These are phyloP conservation scores for Malbranchea zuffiana DNA, from an alignment of 2,329 filamentous ascomycete genomes.

Conservation along the genomic window DNA sequence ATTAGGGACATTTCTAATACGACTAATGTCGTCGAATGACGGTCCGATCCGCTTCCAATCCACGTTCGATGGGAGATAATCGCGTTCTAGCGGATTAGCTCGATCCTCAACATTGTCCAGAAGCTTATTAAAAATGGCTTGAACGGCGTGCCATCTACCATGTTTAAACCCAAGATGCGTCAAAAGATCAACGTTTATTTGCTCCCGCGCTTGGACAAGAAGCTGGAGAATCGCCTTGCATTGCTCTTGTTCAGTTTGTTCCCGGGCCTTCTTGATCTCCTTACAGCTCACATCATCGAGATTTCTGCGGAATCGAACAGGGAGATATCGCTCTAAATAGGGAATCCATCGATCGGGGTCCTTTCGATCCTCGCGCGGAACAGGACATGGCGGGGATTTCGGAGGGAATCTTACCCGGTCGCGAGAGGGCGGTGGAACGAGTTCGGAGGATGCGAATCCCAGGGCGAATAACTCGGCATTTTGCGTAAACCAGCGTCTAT, in stretches of 20 bases:
- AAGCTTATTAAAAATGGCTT: constrained; percentile 29
- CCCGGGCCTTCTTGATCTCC: constrained; percentile 2
- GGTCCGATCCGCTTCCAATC: constrained; percentile 19
- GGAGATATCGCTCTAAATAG: constrained; percentile 27
- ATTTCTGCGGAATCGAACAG: constrained; percentile 14
- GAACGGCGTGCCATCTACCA: constrained; percentile 32
- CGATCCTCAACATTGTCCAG: constrained; percentile 27
- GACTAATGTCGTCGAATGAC: constrained; percentile 25
- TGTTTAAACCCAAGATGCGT: constrained; percentile 30
- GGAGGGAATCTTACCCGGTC: constrained; percentile 7
- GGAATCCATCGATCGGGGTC: constrained; percentile 26
- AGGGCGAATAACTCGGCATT: too few species aligned
- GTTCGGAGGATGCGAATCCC: too few species aligned
- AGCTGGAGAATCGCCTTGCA: constrained; percentile 24
- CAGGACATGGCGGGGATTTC: constrained; percentile 14
- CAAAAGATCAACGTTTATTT: constrained; percentile 28
- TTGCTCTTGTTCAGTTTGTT: constrained; percentile 16
- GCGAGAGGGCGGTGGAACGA: constrained; percentile 5
- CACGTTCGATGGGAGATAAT: constrained; percentile 22
- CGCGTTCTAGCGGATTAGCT: constrained; percentile 11
- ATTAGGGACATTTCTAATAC: constrained; percentile 4
- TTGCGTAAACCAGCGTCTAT: constrained; percentile 1
- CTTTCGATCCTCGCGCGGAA: constrained; percentile 17
- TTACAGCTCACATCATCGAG: constrained; percentile 6
- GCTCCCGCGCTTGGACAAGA: constrained; percentile 22